A percentile compares a stretch with the other conserved stretches of the same genome.
phyloP scores from a whole-genome alignment of 169 alveolate genomes.

The Plasmodium gonderi region DNA sequence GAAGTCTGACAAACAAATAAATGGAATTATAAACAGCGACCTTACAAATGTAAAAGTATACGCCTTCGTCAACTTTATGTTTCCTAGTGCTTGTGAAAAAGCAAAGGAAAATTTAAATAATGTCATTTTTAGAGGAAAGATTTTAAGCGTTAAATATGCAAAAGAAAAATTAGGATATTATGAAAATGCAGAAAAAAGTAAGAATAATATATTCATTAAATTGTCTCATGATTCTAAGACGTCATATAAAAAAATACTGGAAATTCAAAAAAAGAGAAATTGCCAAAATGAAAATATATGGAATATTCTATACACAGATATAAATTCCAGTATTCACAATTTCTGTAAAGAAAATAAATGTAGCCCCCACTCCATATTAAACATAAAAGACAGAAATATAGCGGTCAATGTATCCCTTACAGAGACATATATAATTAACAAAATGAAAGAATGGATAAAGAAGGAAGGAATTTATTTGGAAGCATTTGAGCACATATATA shows the following conservation, averaged over 20 bases:
- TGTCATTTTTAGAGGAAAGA: slow-evolving; percentile 81
- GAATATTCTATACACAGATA: slow-evolving; percentile 96
- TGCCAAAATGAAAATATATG: slow-evolving; percentile 92
- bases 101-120: slow-evolving; percentile 39
- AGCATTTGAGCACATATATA: slow-evolving; percentile 83
- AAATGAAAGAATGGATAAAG: slow-evolving; percentile 95
- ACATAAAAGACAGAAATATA: slow-evolving; percentile 83
- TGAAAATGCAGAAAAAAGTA: slow-evolving; percentile 11
- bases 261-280: slow-evolving; percentile 83
- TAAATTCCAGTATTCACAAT: slow-evolving; percentile 92
- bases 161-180: slow-evolving; percentile 68
- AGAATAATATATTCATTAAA: slow-evolving; percentile 75
- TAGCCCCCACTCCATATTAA: slow-evolving; percentile 88
- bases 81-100: slow-evolving; percentile 66
- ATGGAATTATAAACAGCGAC: background rate
- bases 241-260: slow-evolving; percentile 85
- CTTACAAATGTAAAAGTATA: slow-evolving; percentile 62
- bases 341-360: slow-evolving; percentile 88
- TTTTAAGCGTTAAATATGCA: slow-evolving; percentile 78
- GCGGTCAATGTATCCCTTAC: slow-evolving; percentile 93
- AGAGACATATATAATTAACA: slow-evolving; percentile 93
- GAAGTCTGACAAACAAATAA: background rate
- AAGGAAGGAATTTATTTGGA: slow-evolving; percentile 92
- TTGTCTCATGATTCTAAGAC: slow-evolving; percentile 85
- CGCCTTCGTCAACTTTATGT: slow-evolving; percentile 68